Conservation (phyloP, 257 asterid species). For the Echites panduratus region DNA sequence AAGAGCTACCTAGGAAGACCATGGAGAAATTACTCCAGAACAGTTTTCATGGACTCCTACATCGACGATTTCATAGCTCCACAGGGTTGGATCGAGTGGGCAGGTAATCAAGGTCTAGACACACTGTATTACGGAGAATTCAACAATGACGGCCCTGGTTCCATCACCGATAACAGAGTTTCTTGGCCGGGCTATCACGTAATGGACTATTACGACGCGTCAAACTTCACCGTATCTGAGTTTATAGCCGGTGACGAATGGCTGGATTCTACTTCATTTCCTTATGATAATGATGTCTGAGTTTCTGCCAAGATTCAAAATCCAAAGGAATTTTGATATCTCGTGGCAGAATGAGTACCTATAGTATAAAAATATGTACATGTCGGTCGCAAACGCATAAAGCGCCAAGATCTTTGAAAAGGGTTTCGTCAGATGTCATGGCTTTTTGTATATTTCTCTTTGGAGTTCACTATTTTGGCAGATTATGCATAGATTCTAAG, state of each 20-base stretch:
- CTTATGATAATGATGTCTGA: conserved; percentile 69
- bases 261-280: conserved; percentile 79
- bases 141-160: conserved; percentile 61
- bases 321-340: too few relatives aligned
- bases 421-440: too few relatives aligned
- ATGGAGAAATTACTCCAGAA: conserved; percentile 60
- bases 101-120: conserved; percentile 45
- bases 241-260: conserved; percentile 70
- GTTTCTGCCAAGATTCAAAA: not conserved
- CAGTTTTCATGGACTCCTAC: conserved; percentile 62
- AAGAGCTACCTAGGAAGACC: conserved; percentile 78
- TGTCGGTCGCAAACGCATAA: too few relatives aligned
- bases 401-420: too few relatives aligned
- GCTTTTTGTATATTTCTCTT: too few relatives aligned
- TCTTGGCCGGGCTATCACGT: conserved; percentile 59
- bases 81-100: conserved; percentile 68
- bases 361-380: too few relatives aligned
- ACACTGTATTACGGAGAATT: conserved; percentile 84
- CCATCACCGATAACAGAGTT: conserved; percentile 49
- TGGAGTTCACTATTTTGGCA: too few relatives aligned
- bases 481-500: too few relatives aligned
- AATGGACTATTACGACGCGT: conserved; percentile 63
- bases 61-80: conserved; percentile 47
- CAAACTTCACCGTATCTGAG: conserved; percentile 52
- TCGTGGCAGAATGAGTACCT: too few relatives aligned